Evolutionary conservation across 2,329 filamentous ascomycete genomes (phyloP).

Genomic region (Fusarium penzigii): DNA sequence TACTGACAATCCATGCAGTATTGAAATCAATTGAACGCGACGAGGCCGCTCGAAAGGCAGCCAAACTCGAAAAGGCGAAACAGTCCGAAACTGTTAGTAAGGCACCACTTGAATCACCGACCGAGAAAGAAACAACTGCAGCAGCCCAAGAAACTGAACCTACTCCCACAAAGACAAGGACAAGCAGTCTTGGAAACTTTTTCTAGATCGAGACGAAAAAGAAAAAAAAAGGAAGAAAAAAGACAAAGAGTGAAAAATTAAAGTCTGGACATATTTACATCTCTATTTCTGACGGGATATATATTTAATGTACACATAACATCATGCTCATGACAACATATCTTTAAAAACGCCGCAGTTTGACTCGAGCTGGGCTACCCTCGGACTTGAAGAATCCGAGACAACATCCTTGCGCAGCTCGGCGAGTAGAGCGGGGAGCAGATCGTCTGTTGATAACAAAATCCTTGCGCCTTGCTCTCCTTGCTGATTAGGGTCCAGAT

Average conservation of each 20-base stretch:
- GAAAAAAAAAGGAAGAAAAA: no score
- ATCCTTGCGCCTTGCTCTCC: conserved; percentile 57
- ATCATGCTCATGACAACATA: conserved; percentile 53
- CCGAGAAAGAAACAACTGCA: conserved; percentile 11
- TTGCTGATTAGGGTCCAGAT: conserved; percentile 51
- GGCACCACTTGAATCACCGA: neutral
- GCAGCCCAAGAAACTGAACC: conserved; percentile 15
- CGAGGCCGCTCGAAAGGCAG: conserved; percentile 52
- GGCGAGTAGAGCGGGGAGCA: conserved; percentile 59
- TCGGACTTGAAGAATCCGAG: conserved; percentile 5
- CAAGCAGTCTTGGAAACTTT: conserved; percentile 47
- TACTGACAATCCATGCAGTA: conserved; percentile 43
- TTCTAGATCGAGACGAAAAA: conserved; percentile 41
- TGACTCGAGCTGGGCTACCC: conserved; percentile 12
- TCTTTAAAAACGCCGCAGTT: conserved; percentile 53
- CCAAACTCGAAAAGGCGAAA: conserved; percentile 39
- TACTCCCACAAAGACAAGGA: conserved; percentile 28
- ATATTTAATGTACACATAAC: conserved; percentile 21
- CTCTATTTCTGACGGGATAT: conserved; percentile 3
- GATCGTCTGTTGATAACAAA: conserved; percentile 57
- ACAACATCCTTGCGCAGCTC: conserved; percentile 41
- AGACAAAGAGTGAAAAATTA: no score
- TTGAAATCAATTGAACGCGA: conserved; percentile 67
- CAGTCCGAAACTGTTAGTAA: conserved; percentile 15
- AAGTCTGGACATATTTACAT: conserved; percentile 1